Evolutionary conservation across 768 basidiomycete genomes (phyloP), one percentile per base, ranked within the genome.

Genomic region (Rhizopogon roseolus): DNA sequence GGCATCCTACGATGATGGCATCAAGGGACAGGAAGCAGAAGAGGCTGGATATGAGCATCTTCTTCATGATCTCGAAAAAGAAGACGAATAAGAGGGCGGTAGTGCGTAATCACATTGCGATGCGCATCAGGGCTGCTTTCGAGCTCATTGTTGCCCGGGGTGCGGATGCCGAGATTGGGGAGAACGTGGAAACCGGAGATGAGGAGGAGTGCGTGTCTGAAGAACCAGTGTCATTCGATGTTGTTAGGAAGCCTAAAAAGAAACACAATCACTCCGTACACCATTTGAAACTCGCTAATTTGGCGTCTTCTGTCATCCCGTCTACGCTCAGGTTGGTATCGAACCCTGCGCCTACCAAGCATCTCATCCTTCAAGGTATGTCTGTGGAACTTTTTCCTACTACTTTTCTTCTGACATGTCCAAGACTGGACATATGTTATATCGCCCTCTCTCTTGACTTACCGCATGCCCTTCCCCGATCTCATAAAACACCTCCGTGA

Each of bases 351-450:
- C 19, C 40, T 9, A 36, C 38, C 22, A 25, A 17, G 32, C 45
- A 48, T 36, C 46, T 59, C 14, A 36, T 63, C 9, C 32, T 63
- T 14, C 49, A 57, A 63, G 66, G 68, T 68, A 29, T 29, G 10
- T 49, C 1, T 19, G 7, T 48, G 16, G 19, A 40, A 10, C n/a
- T 25, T 25, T 3, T 1, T n/a, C 17, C 11, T 14, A 5, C 11
- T 40, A n/a, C 40, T 2, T 4, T 25, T 9, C 46, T 36, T 44
- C 54, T 61, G 8, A 45, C 29, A 3, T 17, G 17, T 14, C 14
- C 7, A 22, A 68, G 68, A 48, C 36, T 68, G 68, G 67, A 62
- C 65, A 37, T 69, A 67, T 48, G 53, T 69, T 17, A 56, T 66
- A 22, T 22, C 57, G 14, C 68, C 68, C 17, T 39, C 50, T 29